phyloP scores from a whole-genome alignment of 441 rosid species.

The Lagerstroemia fauriei region DNA sequence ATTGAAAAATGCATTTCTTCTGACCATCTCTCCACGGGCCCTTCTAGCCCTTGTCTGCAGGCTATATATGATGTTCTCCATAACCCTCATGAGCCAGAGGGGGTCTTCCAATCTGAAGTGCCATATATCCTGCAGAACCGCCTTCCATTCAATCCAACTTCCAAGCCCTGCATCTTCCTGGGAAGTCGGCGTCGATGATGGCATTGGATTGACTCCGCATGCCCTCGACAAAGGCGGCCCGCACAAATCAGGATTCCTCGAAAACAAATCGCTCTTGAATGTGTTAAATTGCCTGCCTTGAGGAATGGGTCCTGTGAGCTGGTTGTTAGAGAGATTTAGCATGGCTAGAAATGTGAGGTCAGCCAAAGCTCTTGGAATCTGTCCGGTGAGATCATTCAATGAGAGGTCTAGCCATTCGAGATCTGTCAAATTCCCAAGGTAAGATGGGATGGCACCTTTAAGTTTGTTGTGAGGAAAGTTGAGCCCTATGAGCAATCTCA shows the following conservation, averaged over 20 bases:
- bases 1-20: no score
- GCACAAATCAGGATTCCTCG: not conserved
- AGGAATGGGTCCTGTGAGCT: constrained; percentile 14
- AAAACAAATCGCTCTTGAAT: not conserved
- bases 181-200: not conserved
- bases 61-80: not conserved
- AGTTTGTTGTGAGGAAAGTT: not conserved
- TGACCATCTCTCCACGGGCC: no score
- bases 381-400: not conserved
- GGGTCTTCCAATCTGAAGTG: not conserved
- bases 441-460: not conserved
- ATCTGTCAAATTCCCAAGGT: constrained; percentile 15
- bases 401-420: constrained; percentile 12
- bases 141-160: not conserved
- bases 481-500: not conserved
- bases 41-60: no score
- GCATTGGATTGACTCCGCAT: constrained; percentile 28
- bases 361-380: not conserved
- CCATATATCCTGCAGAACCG: not conserved
- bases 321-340: not conserved
- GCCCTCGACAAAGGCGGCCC: not conserved
- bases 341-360: not conserved
- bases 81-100: not conserved
- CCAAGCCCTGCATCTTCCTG: not conserved
- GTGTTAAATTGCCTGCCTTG: not conserved